Evolutionary conservation across 331 rosid genomes (phyloP), one percentile per base, ranked within the genome.

Genomic region (Quercus phellos): DNA sequence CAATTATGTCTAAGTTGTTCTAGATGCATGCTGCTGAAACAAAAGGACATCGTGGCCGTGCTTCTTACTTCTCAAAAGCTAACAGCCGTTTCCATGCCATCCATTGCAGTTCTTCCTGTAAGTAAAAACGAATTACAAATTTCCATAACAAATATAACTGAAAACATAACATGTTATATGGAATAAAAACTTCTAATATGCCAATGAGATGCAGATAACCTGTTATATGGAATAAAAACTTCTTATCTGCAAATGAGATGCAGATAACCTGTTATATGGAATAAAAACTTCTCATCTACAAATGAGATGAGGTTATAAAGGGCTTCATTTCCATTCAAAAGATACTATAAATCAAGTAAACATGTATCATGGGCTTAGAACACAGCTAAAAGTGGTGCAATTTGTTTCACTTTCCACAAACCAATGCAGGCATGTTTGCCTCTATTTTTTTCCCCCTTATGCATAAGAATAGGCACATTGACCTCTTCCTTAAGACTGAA

Each of bases 81-180:
- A 94, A 72, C 78, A 94, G 84, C 80, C 84, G 91, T 83, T 87
- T 92, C 97, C 97, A 92, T 22, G 93, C 89, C 83, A 90, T 78
- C 99, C 98, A 92, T 75, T 94, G 99, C 83, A 77, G 75, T 91
- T 94, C 99, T 85, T 94, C 97, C 99, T 94, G 94, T 78, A 73
- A 84, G 30, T 86, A 66, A 68, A 69, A 78, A 61, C 13, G 16
- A 73, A 29, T 42, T 64, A 81, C 46, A 63, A 79, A 56, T 35
- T 26, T 60, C 70, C 78, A 81, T 70, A 24, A 55, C 51, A 72
- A 64, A 74, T 21, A 76, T 8, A 56, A 30, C 30, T 53, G 51
- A 24, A 26, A 79, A n/a, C 60, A 67, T 46, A 76, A 77, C 12
- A 74, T 77, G 42, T 74, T 58, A 81, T 12, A 74, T 11, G 51